Evolutionary conservation across 2,329 filamentous ascomycete genomes (phyloP).

Genomic region (Aspergillus eucalypticola): DNA sequence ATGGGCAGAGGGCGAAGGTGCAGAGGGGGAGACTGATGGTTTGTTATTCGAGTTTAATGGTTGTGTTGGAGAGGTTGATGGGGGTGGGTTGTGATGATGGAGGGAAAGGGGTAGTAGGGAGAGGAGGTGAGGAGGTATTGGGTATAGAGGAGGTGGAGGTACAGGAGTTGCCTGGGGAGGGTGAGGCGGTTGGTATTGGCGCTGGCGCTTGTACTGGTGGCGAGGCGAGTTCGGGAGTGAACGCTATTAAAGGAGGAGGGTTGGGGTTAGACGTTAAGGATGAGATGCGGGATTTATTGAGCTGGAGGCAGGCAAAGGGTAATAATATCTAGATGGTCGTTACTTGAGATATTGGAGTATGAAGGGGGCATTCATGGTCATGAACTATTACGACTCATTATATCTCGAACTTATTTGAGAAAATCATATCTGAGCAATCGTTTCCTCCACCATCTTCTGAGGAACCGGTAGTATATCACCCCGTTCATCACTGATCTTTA

Average conservation of each 20-base stretch:
- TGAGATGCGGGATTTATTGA: neutral
- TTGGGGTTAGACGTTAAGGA: neutral
- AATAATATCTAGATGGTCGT: neutral
- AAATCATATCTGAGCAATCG: slow-evolving; percentile 8
- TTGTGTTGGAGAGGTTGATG: slow-evolving; percentile 21
- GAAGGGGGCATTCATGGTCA: neutral
- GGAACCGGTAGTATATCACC: slow-evolving; percentile 16
- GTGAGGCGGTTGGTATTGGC: too few relatives aligned
- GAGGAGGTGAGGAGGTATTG: neutral
- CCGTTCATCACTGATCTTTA: slow-evolving; percentile 26
- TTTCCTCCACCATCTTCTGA: slow-evolving; percentile 20
- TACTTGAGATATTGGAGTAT: too few relatives aligned
- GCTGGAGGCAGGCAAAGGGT: neutral
- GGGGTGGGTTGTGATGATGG: neutral
- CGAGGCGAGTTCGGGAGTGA: neutral
- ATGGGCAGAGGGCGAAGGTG: slow-evolving; percentile 17
- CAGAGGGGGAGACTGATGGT: slow-evolving; percentile 19
- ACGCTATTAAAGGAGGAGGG: neutral
- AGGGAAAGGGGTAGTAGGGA: neutral
- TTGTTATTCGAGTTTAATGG: slow-evolving; percentile 21
- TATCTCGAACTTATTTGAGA: neutral
- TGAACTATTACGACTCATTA: neutral
- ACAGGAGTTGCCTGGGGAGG: too few relatives aligned
- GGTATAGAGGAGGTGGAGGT: neutral
- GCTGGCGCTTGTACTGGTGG: too few relatives aligned